Evolutionary conservation across 1,284 basidiomycete genomes (phyloP), one percentile per base, ranked within the genome.

Genomic region (Xanthoconium separans): DNA sequence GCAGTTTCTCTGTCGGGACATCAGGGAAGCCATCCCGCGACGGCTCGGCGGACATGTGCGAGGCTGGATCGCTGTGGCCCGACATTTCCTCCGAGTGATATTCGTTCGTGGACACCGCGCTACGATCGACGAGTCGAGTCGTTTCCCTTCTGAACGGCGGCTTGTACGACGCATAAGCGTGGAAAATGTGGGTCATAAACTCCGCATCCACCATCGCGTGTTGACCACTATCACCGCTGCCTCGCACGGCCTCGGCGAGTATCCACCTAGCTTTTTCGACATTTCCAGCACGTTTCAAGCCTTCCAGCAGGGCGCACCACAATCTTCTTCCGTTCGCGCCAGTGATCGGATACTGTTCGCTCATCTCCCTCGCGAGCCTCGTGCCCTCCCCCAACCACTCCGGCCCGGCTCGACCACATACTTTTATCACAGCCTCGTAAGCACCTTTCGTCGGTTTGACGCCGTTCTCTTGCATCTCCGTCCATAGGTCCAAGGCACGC

Each of bases 401-500:
- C 50, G 73, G 65, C 1, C 87, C 87, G 44, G 88, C 77, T 52
- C 85, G 68, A 50, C 85, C 81, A 69, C 89, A 89, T 0, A 89
- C 91, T 15, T 84, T 77, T 60, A 98, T 95, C 53, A 92, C 74
- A 0, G 91, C 91, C 58, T 89, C 87, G 70, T 94, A 99, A 9
- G 91, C 80, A 6, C 78, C 81, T 3, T 79, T 76, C 0, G 83
- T 86, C 0, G 96, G 92, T 36, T 57, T 48, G 41, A 71, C 10
- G 0, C 57, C 43, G 8, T 93, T 75, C 2, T 85, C 77, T 3
- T 83, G 85, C 93, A 99, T 95, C 70, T 99, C 96, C 24, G 83
- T 85, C 82, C 93, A 97, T 2, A 99, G 77, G 68, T 99, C 96
- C 43, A 97, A 76, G 0, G 96, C 96, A 39, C 93, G 85, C 66